phyloP scores from a whole-genome alignment of 1,284 basidiomycete genomes.

The Hortiboletus rubellus region DNA sequence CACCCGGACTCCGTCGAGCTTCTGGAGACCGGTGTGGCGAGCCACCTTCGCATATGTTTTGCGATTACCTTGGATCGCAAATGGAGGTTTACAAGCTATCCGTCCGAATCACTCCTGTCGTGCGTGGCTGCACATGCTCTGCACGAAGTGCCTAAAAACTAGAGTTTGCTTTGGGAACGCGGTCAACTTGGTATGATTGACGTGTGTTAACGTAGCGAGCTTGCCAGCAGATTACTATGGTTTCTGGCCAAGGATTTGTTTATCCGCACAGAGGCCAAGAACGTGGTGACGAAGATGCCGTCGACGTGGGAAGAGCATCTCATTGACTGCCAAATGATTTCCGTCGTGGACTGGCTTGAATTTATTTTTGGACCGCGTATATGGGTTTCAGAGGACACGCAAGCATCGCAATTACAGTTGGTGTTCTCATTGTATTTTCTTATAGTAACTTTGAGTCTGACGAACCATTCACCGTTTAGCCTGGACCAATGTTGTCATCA shows the following conservation, averaged over 20 bases:
- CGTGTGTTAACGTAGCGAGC: slow-evolving; percentile 3
- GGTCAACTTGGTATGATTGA: slow-evolving; percentile 15
- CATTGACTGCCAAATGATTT: no score
- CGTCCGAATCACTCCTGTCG: slow-evolving; percentile 13
- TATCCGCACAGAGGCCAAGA: no score
- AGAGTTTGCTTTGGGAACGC: background rate
- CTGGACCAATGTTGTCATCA: slow-evolving; percentile 14
- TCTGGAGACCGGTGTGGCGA: slow-evolving; percentile 7
- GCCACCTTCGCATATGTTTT: slow-evolving; percentile 9
- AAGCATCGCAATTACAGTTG: background rate
- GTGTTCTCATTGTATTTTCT: background rate
- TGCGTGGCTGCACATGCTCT: slow-evolving; percentile 4
- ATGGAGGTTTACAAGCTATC: slow-evolving; percentile 11
- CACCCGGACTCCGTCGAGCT: slow-evolving; percentile 5
- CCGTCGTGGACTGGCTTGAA: no score
- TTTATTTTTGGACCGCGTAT: no score
- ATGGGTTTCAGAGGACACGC: no score
- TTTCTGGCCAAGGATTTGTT: background rate
- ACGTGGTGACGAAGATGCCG: no score
- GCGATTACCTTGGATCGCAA: slow-evolving; percentile 3
- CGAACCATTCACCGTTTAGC: background rate
- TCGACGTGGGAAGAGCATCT: no score
- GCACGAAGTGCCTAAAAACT: background rate
- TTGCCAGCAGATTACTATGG: slow-evolving; percentile 4
- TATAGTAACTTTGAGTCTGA: background rate